Base-by-base conservation (phyloP, 257 asterid species). In the Fraxinus anomala region DNA sequence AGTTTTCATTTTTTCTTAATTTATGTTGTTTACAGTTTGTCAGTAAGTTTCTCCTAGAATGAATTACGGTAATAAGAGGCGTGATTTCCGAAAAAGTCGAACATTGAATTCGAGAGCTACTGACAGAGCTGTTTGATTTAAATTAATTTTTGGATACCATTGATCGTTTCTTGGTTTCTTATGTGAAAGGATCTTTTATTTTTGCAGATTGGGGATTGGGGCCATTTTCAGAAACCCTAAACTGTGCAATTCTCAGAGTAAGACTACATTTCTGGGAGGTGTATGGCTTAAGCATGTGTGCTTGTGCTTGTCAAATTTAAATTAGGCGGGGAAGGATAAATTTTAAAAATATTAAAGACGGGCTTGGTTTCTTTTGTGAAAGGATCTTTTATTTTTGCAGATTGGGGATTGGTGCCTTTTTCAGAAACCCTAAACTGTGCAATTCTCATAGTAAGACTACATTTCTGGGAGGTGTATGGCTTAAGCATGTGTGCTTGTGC, bases 151-250 rank as follows among this genome's bases (percentile, higher is more conserved):
- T 21, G 56, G 4, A 16, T 68, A 33, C 4, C 23, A 14, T 33
- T 33, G 42, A 13, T 65, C 54, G 54, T 44, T 44, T 47, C n/a
- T 13, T 47, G n/a, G 56, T 47, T 13, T 44, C 56, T 47, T 3
- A 14, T 47, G n/a, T 47, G 21, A 47, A 10, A 42, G 7, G 21
- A 47, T 73, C 4, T 72, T 23, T 19, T 66, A 3, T 23, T 54
- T 75, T n/a, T 73, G 76, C 88, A 76, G 77, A 79, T 72, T 72
- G 42, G 34, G 71, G 70, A 76, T 68, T 72, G 77, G 21, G 13
- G 23, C 30, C 80, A 69, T 68, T 67, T 42, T 49, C 78, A 74
- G 74, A 66, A 83, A 65, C 82, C 80, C 70, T 73, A 61, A 49
- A n/a, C 78, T 12, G 51, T 28, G 34, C 44, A 12, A 40, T 63